A percentile compares a stretch with the other conserved stretches of the same genome.
Evolutionary conservation across 495 filamentous ascomycete species (phyloP).

Genomic region (Xylona heveae): DNA sequence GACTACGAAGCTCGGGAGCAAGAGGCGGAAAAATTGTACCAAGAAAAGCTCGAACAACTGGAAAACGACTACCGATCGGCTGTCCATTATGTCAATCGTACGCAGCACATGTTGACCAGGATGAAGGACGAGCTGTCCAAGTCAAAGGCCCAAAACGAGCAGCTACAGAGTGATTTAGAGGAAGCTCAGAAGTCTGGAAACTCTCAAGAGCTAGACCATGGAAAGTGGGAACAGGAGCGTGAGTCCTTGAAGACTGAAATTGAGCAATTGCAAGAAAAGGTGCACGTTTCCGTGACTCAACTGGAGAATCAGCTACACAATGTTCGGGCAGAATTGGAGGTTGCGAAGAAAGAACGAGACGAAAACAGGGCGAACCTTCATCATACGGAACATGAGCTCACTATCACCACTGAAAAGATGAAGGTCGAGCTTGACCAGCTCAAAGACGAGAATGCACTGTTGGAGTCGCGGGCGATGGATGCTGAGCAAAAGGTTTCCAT

Average conservation of each 20-base stretch:
- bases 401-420: slow-evolving; percentile 29
- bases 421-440: slow-evolving; percentile 57
- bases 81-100: slow-evolving; percentile 97
- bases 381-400: slow-evolving; percentile 34
- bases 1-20: slow-evolving; percentile 57
- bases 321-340: slow-evolving; percentile 42
- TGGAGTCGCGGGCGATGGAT: slow-evolving; percentile 67
- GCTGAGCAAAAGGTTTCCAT: slow-evolving; percentile 85
- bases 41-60: slow-evolving; percentile 77
- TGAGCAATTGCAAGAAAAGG: slow-evolving; percentile 38
- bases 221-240: slow-evolving; percentile 64
- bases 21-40: slow-evolving; percentile 65
- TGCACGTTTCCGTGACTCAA: slow-evolving; percentile 36
- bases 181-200: slow-evolving; percentile 17
- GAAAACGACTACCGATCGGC: slow-evolving; percentile 97
- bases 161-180: slow-evolving; percentile 60
- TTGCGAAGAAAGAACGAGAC: slow-evolving; percentile 45
- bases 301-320: slow-evolving; percentile 51
- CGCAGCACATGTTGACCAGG: slow-evolving; percentile 95
- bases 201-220: slow-evolving; percentile 14
- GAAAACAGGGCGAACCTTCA: slow-evolving; percentile 31
- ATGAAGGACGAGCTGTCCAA: slow-evolving; percentile 91
- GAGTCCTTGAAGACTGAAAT: slow-evolving; percentile 41
- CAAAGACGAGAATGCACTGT: slow-evolving; percentile 53
- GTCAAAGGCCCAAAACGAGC: slow-evolving; percentile 69